phyloP scores from a whole-genome alignment of 495 filamentous ascomycete genomes.

The Penicillium bialowiezense region DNA sequence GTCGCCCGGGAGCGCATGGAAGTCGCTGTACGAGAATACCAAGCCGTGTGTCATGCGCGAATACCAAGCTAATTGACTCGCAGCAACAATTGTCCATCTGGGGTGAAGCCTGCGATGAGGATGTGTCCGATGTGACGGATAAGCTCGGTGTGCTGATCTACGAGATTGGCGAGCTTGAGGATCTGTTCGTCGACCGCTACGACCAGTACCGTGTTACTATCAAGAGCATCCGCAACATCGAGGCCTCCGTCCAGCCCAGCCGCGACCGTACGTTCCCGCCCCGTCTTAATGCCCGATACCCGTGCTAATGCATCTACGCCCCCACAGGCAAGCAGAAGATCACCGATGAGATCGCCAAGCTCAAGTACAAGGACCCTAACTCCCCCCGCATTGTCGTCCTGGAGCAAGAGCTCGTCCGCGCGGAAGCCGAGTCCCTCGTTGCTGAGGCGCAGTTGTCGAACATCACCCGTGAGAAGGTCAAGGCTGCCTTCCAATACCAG shows the following conservation, averaged over 20 bases:
- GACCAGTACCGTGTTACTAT: conserved; percentile 99
- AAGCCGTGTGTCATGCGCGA: neutral
- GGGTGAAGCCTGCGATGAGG: conserved; percentile 95
- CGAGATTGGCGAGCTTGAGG: conserved; percentile 97
- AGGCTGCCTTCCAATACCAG: conserved; percentile 96
- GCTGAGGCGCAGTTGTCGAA: conserved; percentile 98
- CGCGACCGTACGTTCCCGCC: conserved; percentile 70
- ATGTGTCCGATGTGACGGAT: conserved; percentile 98
- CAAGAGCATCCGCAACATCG: conserved; percentile 98
- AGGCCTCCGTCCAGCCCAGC: conserved; percentile 96
- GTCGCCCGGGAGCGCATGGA: conserved; percentile 97
- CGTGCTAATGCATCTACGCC: neutral
- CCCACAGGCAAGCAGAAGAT: conserved; percentile 92
- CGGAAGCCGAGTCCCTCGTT: conserved; percentile 95
- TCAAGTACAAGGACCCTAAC: conserved; percentile 99
- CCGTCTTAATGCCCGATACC: neutral
- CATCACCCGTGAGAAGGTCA: conserved; percentile 98
- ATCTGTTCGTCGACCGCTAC: conserved; percentile 96
- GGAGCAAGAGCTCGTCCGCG: conserved; percentile 97
- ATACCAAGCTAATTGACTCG: conserved; percentile 11
- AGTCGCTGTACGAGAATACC: conserved; percentile 69
- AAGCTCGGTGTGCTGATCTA: conserved; percentile 97
- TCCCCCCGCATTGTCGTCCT: conserved; percentile 95
- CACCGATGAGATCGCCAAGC: conserved; percentile 95
- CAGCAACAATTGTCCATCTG: conserved; percentile 98